These are phyloP conservation scores for Aspergillus bridgeri DNA, from an alignment of 495 filamentous ascomycete genomes.

Conservation along the genomic window DNA sequence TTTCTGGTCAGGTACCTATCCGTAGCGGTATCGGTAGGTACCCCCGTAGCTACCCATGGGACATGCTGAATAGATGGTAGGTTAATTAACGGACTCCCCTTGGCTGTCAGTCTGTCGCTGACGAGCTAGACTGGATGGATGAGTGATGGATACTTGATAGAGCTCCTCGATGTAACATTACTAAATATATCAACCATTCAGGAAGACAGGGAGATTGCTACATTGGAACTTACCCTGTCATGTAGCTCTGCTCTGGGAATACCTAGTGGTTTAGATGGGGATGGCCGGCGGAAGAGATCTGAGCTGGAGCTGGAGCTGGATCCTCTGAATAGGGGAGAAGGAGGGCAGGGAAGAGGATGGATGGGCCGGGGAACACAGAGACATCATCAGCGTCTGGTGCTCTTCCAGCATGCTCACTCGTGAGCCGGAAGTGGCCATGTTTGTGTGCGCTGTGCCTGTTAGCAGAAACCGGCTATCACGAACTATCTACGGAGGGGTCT, in stretches of 20 bases:
- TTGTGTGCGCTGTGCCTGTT: not conserved
- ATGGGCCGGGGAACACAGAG: not conserved
- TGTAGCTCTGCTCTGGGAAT: not conserved
- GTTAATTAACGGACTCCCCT: not conserved
- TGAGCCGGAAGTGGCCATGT: not conserved
- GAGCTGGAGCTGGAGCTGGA: not conserved
- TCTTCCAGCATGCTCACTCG: not conserved
- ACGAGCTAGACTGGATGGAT: not conserved
- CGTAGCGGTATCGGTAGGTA: too few species aligned
- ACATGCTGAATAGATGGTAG: not conserved
- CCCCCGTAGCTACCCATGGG: too few species aligned
- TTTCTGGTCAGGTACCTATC: too few species aligned
- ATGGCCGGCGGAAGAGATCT: not conserved
- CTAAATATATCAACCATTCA: not conserved
- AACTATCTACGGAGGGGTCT: not conserved
- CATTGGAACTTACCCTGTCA: not conserved
- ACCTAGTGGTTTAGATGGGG: not conserved
- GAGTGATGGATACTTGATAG: not conserved
- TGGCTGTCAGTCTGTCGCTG: not conserved
- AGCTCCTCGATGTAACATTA: not conserved
- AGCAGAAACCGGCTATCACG: not conserved
- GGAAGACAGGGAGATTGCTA: not conserved
- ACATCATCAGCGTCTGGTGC: not conserved
- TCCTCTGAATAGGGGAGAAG: not conserved
- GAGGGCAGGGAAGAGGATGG: not conserved